Evolutionary conservation across 345 rosid species (phyloP).

Genomic region (Kandelia obovata): DNA sequence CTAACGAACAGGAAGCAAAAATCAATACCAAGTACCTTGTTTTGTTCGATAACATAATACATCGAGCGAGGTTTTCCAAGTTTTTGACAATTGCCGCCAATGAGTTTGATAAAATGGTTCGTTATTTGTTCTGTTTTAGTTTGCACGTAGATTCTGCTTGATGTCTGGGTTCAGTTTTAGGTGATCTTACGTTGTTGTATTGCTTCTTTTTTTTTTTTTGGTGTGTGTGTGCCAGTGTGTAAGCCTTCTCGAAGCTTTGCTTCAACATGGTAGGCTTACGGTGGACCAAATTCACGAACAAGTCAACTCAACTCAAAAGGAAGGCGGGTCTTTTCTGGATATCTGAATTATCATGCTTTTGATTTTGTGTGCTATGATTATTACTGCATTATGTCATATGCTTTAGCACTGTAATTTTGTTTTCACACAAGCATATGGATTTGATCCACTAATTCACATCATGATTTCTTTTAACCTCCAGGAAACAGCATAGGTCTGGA

Average conservation of each 20-base stretch:
- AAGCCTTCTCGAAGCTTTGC: constrained; percentile 65
- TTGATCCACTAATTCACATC: too few relatives aligned
- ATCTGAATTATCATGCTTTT: constrained; percentile 1
- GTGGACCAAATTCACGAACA: constrained; percentile 64
- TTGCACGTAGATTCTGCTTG: neutral
- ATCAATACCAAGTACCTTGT: constrained; percentile 38
- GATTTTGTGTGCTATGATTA: neutral
- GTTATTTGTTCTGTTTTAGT: constrained; percentile 14
- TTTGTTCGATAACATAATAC: constrained; percentile 59
- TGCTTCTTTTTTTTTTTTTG: constrained; percentile 1
- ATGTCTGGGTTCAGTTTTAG: neutral
- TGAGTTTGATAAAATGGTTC: constrained; percentile 55
- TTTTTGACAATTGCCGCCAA: constrained; percentile 47
- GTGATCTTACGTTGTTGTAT: constrained; percentile 1
- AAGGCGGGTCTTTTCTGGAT: constrained; percentile 36
- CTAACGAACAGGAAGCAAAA: too few relatives aligned
- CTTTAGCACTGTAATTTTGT: too few relatives aligned
- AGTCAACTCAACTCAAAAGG: constrained; percentile 33
- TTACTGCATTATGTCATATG: neutral
- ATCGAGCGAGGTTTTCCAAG: constrained; percentile 68
- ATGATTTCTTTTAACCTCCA: constrained; percentile 10
- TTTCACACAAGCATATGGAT: too few relatives aligned
- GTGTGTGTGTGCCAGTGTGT: constrained; percentile 36
- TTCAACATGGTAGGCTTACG: constrained; percentile 80
- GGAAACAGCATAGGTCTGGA: constrained; percentile 32